A percentile compares a stretch with the other conserved stretches of the same genome.
phyloP scores from a whole-genome alignment of 345 rosid genomes.

The Eucalyptus grandis region DNA sequence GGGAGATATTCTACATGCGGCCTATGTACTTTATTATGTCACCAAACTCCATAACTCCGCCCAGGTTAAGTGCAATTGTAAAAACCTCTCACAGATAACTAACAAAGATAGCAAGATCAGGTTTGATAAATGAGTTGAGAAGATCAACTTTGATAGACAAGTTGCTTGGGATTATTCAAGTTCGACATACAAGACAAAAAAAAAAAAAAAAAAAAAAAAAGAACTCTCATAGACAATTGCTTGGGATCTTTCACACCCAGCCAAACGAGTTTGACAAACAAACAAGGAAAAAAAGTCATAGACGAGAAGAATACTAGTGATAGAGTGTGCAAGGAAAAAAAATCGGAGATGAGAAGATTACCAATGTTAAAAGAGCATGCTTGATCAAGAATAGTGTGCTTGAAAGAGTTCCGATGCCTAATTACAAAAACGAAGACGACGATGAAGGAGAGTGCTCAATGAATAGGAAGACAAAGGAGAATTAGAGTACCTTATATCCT shows the following conservation, averaged over 20 bases:
- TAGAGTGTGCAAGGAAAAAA: neutral
- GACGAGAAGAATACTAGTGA: rapidly evolving
- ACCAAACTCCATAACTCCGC: neutral
- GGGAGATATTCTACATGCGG: rapidly evolving
- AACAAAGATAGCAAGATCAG: neutral
- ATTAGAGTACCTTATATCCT: no score
- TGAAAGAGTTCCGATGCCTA: no score
- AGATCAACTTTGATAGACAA: neutral
- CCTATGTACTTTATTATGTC: no score
- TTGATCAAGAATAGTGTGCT: no score
- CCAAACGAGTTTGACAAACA: neutral
- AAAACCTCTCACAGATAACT: neutral
- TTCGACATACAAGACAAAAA: neutral
- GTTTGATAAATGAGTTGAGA: neutral
- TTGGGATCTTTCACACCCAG: neutral
- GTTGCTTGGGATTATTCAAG: neutral
- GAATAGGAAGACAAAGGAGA: no score
- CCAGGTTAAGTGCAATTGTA: neutral
- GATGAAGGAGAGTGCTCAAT: neutral
- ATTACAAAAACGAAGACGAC: no score
- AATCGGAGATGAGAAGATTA: no score
- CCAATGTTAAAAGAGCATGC: neutral
- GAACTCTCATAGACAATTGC: neutral
- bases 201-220: no score
- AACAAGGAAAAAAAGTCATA: no score